Conservation (phyloP, 176 grass and related monocot genomes). For the Triticum timopheevii region DNA sequence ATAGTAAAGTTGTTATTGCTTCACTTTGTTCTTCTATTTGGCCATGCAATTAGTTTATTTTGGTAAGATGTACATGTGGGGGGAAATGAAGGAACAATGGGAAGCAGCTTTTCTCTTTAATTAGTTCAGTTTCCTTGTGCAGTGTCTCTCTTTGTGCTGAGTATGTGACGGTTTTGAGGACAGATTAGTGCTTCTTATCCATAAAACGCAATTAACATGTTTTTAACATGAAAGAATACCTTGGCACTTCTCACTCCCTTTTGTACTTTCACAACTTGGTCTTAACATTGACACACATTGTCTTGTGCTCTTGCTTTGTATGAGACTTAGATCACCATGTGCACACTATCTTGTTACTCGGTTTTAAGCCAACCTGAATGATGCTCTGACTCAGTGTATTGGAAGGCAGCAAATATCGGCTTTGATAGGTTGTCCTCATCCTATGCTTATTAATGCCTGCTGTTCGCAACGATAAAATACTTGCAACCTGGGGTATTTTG, state of each 20-base stretch:
- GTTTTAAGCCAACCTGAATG: background rate
- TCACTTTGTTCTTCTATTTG: background rate
- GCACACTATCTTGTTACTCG: background rate
- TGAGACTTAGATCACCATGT: background rate
- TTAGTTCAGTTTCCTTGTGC: slow-evolving; percentile 6
- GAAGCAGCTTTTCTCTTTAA: background rate
- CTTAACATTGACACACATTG: background rate
- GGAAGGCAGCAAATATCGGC: background rate
- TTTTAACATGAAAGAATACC: background rate
- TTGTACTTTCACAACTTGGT: background rate
- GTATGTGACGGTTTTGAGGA: slow-evolving; percentile 11
- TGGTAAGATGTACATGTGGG: background rate
- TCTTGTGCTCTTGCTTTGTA: background rate
- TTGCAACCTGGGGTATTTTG: background rate
- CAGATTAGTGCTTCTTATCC: background rate
- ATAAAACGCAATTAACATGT: background rate
- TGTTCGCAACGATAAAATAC: background rate
- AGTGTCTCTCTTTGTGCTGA: background rate
- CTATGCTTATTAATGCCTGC: background rate
- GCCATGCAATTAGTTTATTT: background rate
- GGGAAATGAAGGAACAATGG: background rate
- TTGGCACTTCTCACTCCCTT: background rate
- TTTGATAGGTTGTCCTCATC: background rate
- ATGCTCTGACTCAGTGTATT: background rate
- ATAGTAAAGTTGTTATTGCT: background rate